Evolutionary conservation across 345 rosid genomes (phyloP).

Genomic region (Clausena lansium): DNA sequence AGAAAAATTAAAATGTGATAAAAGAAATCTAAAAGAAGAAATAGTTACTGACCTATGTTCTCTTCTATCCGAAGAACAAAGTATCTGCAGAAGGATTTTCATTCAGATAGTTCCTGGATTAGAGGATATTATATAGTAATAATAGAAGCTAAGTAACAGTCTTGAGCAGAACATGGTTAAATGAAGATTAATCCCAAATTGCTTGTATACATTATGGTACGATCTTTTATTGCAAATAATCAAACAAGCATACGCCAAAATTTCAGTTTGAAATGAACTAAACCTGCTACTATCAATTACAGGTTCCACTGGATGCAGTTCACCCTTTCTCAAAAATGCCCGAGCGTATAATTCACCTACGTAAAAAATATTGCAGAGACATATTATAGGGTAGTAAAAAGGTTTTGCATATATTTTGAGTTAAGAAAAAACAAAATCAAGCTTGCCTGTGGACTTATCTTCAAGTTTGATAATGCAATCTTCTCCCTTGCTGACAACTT

Average conservation of each 20-base stretch:
- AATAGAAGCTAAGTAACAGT: not conserved
- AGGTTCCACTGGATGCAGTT: conserved; percentile 93
- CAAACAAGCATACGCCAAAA: conserved; percentile 2
- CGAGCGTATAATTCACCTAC: conserved; percentile 88
- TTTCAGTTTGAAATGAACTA: conserved; percentile 23
- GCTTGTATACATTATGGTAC: not conserved
- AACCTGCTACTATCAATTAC: conserved; percentile 99
- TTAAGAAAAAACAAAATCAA: conserved; percentile 18
- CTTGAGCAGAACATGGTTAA: not conserved
- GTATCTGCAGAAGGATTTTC: conserved; percentile 62
- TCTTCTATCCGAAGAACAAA: conserved; percentile 99
- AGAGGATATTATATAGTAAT: not conserved
- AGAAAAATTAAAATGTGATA: not conserved
- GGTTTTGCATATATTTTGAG: conserved; percentile 4
- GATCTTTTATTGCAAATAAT: not conserved
- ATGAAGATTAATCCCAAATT: conserved; percentile 7
- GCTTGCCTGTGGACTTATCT: conserved; percentile 72
- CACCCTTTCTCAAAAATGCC: conserved; percentile 91
- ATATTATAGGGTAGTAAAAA: conserved; percentile 8
- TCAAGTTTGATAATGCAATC: conserved; percentile 96
- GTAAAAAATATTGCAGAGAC: conserved; percentile 1
- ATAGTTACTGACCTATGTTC: conserved; percentile 66
- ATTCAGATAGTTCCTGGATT: conserved; percentile 16
- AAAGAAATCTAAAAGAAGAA: conserved; percentile 14
- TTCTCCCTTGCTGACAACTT: conserved; percentile 91